These are phyloP conservation scores for Oligophagozyma castellii DNA, from an alignment of 1,139 yeast species.

Conservation along the genomic window DNA sequence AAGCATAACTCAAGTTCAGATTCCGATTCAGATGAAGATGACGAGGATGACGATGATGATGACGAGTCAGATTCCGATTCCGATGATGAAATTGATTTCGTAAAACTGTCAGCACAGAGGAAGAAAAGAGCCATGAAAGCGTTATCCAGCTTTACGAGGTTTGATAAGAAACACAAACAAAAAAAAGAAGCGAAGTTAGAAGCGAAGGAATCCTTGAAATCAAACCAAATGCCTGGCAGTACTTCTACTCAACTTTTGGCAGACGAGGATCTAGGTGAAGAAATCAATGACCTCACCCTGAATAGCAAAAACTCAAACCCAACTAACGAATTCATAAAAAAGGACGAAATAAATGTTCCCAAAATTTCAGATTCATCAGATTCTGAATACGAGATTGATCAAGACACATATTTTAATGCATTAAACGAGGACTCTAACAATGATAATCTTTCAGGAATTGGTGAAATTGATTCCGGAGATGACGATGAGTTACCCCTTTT, in stretches of 20 bases:
- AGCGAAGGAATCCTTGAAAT: conserved; percentile 1
- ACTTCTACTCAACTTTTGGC: neutral
- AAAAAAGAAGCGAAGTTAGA: conserved; percentile 2
- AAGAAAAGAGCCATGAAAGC: conserved; percentile 43
- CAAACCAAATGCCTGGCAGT: conserved; percentile 1
- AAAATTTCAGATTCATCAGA: conserved; percentile 33
- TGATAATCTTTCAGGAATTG: conserved; percentile 30
- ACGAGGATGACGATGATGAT: conserved; percentile 27
- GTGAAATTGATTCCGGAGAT: conserved; percentile 32
- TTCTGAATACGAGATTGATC: conserved; percentile 64
- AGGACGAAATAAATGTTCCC: conserved; percentile 26
- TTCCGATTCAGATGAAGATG: conserved; percentile 26
- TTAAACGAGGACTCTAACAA: conserved; percentile 38
- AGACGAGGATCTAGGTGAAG: conserved; percentile 2
- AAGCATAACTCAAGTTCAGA: conserved; percentile 21
- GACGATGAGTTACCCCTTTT: conserved; percentile 40
- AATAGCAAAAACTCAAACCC: neutral
- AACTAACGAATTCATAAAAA: neutral
- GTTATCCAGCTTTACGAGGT: conserved; percentile 33
- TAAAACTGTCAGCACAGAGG: conserved; percentile 52
- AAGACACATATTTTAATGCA: conserved; percentile 55
- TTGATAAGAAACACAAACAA: conserved; percentile 9
- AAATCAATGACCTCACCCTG: neutral
- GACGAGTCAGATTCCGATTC: conserved; percentile 39
- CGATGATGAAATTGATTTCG: conserved; percentile 60